A percentile compares a stretch with the other conserved stretches of the same genome.
Evolutionary conservation across 2,329 filamentous ascomycete genomes (phyloP).

Genomic region (Talaromyces piceae): DNA sequence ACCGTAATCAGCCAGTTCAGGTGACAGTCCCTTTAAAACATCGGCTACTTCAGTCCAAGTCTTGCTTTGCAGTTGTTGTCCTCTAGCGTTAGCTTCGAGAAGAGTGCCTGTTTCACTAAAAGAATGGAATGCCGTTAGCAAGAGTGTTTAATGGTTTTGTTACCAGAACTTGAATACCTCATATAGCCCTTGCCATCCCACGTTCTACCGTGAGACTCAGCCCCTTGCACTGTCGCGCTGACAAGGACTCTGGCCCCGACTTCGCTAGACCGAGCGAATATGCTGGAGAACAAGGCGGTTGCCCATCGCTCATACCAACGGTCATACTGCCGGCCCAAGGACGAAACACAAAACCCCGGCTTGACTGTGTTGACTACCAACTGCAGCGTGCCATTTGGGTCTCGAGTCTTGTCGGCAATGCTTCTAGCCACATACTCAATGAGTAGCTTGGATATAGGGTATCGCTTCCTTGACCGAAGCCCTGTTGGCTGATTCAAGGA

Average conservation of each 20-base stretch:
- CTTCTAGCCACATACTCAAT: constrained; percentile 36
- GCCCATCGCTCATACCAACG: constrained; percentile 27
- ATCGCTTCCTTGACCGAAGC: constrained; percentile 22
- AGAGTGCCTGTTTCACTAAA: constrained; percentile 18
- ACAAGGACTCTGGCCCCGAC: constrained; percentile 39
- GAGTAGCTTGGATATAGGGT: constrained; percentile 37
- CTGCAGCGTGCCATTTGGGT: constrained; percentile 26
- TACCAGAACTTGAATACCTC: constrained; percentile 20
- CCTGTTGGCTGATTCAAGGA: constrained; percentile 29
- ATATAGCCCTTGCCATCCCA: constrained; percentile 10
- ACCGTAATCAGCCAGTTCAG: constrained; percentile 13
- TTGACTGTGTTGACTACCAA: constrained; percentile 40
- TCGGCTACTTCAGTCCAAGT: constrained; percentile 37
- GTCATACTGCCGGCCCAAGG: constrained; percentile 33
- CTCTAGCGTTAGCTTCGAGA: constrained; percentile 27
- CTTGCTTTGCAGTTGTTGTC: constrained; percentile 28
- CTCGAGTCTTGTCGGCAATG: constrained; percentile 23
- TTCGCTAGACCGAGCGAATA: constrained; percentile 38
- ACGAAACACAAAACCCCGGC: constrained; percentile 38
- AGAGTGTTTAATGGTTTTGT: background rate
- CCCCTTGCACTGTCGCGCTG: constrained; percentile 34
- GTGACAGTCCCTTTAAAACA: constrained; percentile 21
- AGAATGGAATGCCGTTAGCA: background rate
- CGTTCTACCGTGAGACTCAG: constrained; percentile 32
- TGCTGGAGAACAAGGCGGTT: constrained; percentile 26